Conservation (phyloP, 2,329 filamentous ascomycete species). For the Sporothrix dimorphospora region DNA sequence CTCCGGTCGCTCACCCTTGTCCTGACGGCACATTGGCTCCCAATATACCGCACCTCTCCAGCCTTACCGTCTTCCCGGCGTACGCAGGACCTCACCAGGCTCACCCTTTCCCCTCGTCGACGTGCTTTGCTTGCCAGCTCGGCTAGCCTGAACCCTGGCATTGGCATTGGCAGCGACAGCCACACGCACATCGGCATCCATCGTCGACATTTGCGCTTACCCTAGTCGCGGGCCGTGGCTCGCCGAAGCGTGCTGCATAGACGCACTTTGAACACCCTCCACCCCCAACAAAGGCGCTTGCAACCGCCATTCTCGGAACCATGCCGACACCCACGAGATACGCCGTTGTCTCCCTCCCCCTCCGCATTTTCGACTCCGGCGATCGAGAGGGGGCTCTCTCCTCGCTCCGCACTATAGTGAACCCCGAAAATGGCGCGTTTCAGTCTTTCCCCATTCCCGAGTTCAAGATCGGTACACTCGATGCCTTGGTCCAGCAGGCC, state of each 20-base stretch:
- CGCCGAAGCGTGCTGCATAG: not conserved
- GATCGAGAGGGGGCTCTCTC: slow-evolving; percentile 80
- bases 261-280: not conserved
- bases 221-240: not conserved
- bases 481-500: slow-evolving; percentile 92
- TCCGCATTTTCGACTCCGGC: slow-evolving; percentile 79
- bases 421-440: slow-evolving; percentile 74
- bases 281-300: not conserved
- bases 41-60: not conserved
- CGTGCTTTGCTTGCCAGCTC: not conserved
- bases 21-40: not conserved
- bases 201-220: not conserved
- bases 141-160: not conserved
- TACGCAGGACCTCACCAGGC: too few species aligned
- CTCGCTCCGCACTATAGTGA: slow-evolving; percentile 72
- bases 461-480: slow-evolving; percentile 97
- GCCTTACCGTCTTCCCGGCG: not conserved
- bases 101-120: not conserved
- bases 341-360: slow-evolving; percentile 86
- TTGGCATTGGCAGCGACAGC: not conserved
- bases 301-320: slow-evolving; percentile 29
- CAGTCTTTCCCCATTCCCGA: slow-evolving; percentile 81
- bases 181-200: not conserved
- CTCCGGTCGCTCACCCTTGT: not conserved
- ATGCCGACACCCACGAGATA: slow-evolving; percentile 65